phyloP scores from a whole-genome alignment of 1,139 yeast genomes.

The Lodderomyces elongisporus region DNA sequence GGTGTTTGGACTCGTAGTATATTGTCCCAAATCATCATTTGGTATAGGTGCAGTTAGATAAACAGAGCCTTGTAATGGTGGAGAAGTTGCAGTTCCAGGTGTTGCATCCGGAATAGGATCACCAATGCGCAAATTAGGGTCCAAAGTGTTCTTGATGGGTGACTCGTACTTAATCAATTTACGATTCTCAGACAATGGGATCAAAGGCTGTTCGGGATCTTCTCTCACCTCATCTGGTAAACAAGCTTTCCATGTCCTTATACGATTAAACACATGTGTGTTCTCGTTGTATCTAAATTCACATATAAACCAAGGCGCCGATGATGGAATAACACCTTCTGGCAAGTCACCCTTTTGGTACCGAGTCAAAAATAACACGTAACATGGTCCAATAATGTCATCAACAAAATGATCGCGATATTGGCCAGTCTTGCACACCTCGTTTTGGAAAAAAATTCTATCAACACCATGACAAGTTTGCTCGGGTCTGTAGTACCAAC shows the following conservation, averaged over 20 bases:
- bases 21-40: slow-evolving; percentile 76
- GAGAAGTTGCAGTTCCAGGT: slow-evolving; percentile 70
- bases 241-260: slow-evolving; percentile 98
- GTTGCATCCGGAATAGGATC: slow-evolving; percentile 83
- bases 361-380: slow-evolving; percentile 89
- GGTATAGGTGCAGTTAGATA: slow-evolving; percentile 70
- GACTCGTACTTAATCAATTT: slow-evolving; percentile 72
- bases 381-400: slow-evolving; percentile 89
- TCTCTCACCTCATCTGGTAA: slow-evolving; percentile 94
- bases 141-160: slow-evolving; percentile 73
- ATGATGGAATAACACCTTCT: slow-evolving; percentile 52
- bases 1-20: slow-evolving; percentile 47
- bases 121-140: slow-evolving; percentile 63
- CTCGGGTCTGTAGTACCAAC: slow-evolving; percentile 98
- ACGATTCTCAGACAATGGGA: slow-evolving; percentile 49
- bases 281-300: slow-evolving; percentile 91
- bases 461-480: slow-evolving; percentile 94
- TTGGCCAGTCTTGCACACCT: slow-evolving; percentile 94
- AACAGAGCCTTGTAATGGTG: slow-evolving; percentile 90
- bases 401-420: slow-evolving; percentile 88
- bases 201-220: slow-evolving; percentile 73
- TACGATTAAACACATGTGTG: slow-evolving; percentile 86
- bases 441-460: slow-evolving; percentile 83
- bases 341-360: slow-evolving; percentile 94
- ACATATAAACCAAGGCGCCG: slow-evolving; percentile 87